phyloP scores from a whole-genome alignment of 148 eudicot species.

The Dysphania ambrosioides region DNA sequence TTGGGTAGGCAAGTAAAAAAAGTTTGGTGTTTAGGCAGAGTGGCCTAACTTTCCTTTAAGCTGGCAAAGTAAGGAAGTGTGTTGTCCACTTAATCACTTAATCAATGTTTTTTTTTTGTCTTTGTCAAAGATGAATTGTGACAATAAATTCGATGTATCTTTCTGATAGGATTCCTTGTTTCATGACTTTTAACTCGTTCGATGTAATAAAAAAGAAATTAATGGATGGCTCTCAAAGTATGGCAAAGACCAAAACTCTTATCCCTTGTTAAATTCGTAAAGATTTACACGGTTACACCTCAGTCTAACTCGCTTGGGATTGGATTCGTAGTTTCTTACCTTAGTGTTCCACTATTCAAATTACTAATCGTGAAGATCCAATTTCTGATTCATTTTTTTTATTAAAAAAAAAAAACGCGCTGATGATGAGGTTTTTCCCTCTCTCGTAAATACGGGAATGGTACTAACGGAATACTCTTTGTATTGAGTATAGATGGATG shows the following conservation, averaged over 20 bases:
- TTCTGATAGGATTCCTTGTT: neutral
- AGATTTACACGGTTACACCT: constrained; percentile 1
- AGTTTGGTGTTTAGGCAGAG: neutral
- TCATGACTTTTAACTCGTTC: neutral
- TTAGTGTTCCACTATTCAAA: neutral
- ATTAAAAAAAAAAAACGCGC: neutral
- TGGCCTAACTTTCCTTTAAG: neutral
- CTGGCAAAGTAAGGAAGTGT: constrained; percentile 24
- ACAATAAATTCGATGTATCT: neutral
- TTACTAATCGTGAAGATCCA: neutral
- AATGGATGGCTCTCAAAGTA: neutral
- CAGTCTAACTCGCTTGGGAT: neutral
- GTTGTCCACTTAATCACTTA: constrained; percentile 16
- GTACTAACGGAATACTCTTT: no score
- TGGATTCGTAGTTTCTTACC: neutral
- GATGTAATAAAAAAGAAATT: neutral
- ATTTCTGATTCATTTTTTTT: neutral
- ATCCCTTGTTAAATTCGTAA: neutral
- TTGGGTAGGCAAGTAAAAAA: neutral
- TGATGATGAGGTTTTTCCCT: neutral
- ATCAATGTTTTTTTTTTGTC: neutral
- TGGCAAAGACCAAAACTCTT: neutral
- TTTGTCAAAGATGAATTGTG: constrained; percentile 12
- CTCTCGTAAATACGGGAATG: no score
- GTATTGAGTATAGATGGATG: no score